Conservation (phyloP, 2,329 filamentous ascomycete genomes). For the Dothidotthia symphoricarpi region DNA sequence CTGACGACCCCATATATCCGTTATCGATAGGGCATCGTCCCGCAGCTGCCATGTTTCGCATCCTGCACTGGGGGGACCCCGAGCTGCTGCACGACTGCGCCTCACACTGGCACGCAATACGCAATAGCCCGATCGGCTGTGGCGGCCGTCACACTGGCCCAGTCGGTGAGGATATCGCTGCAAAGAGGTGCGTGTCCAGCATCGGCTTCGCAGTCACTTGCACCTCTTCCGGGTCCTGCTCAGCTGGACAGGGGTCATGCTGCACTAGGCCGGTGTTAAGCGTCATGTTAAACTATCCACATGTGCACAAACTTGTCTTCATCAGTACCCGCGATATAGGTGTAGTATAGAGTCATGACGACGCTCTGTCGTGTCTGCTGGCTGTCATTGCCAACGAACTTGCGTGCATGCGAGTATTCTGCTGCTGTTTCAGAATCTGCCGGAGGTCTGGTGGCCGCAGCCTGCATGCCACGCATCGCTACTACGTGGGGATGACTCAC, state of each 20-base stretch:
- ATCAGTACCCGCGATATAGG: not conserved
- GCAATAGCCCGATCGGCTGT: constrained; percentile 24
- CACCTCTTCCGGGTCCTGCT: constrained; percentile 14
- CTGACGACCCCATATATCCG: not conserved
- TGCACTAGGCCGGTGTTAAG: constrained; percentile 24
- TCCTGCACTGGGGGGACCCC: constrained; percentile 26
- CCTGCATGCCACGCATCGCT: constrained; percentile 28
- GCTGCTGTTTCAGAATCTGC: constrained; percentile 33
- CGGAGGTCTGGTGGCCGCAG: constrained; percentile 15
- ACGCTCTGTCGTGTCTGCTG: not conserved
- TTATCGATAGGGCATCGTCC: constrained; percentile 40
- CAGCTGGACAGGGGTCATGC: constrained; percentile 36
- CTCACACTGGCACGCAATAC: constrained; percentile 28
- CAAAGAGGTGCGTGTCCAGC: constrained; percentile 22
- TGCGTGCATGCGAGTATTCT: constrained; percentile 19
- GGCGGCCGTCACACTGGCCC: constrained; percentile 26
- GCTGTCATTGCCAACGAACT: constrained; percentile 21
- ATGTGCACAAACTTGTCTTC: not conserved
- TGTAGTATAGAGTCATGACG: constrained; percentile 3
- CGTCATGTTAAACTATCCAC: constrained; percentile 3
- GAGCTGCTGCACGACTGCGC: constrained; percentile 30
- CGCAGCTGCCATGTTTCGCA: constrained; percentile 36
- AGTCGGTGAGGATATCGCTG: constrained; percentile 2
- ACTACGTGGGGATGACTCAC: constrained; percentile 40
- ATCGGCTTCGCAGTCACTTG: constrained; percentile 20